Percentiles rank a stretch among this genome's conserved stretches.
phyloP scores from a whole-genome alignment of 2,329 filamentous ascomycete genomes.

The Cyanodermella asteris region DNA sequence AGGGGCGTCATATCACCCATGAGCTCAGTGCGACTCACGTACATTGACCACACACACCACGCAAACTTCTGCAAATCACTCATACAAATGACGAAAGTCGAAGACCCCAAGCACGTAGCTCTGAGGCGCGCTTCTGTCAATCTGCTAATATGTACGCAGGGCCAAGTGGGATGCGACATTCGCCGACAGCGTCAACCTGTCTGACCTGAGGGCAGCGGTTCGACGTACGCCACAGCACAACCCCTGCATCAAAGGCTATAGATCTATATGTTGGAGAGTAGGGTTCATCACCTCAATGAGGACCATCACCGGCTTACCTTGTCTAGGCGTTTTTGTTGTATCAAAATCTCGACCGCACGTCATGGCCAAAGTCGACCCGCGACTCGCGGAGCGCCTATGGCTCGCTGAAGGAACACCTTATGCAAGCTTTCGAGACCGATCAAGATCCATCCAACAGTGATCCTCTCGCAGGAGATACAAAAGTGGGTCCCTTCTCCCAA shows the following conservation, averaged over 20 bases:
- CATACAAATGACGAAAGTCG: no score
- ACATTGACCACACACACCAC: no score
- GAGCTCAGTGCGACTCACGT: no score
- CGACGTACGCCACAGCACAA: slow-evolving; percentile 34
- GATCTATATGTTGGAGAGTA: slow-evolving; percentile 87
- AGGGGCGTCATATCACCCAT: no score
- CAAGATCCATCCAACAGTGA: slow-evolving; percentile 59
- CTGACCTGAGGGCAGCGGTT: slow-evolving; percentile 42
- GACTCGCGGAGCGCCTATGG: slow-evolving; percentile 55
- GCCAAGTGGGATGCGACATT: slow-evolving; percentile 13
- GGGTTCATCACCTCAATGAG: slow-evolving; percentile 4
- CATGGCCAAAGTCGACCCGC: slow-evolving; percentile 46
- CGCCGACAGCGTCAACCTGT: slow-evolving; percentile 30
- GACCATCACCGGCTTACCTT: slow-evolving; percentile 1
- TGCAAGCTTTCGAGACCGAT: slow-evolving; percentile 66
- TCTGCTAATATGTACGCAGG: slow-evolving; percentile 4
- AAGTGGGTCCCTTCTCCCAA: slow-evolving; percentile 25
- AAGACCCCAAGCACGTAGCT: no score
- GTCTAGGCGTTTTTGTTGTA: slow-evolving; percentile 59
- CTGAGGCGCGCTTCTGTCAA: no score
- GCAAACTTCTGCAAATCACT: no score
- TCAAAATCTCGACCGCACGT: slow-evolving; percentile 37
- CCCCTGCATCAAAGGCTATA: slow-evolving; percentile 49
- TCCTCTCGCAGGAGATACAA: slow-evolving; percentile 63
- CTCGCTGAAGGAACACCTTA: slow-evolving; percentile 48